These are phyloP conservation scores for Rhipidocladum racemiflorum DNA, from an alignment of 176 grass and related monocot genomes.

Conservation along the genomic window DNA sequence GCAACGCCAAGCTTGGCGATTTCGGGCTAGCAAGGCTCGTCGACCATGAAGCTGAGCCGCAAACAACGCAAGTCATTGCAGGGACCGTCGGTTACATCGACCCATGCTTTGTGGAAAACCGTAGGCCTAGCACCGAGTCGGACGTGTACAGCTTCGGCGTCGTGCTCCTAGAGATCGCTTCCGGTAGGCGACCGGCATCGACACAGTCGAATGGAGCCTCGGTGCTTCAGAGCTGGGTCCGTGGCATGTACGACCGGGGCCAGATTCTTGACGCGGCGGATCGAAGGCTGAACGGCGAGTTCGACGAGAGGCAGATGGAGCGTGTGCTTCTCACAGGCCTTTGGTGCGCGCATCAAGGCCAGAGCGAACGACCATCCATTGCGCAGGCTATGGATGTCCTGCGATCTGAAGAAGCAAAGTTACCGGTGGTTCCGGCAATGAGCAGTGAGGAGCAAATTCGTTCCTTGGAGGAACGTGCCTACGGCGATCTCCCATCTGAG, in stretches of 20 bases:
- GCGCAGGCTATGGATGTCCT: background rate
- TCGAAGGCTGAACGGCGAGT: background rate
- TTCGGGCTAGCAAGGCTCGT: conserved; percentile 17
- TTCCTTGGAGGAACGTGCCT: background rate
- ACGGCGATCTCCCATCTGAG: background rate
- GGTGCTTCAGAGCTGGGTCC: background rate
- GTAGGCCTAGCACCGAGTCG: background rate
- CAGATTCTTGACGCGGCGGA: background rate
- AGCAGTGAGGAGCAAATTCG: background rate
- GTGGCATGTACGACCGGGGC: background rate
- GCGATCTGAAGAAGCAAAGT: background rate
- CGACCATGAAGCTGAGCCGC: background rate
- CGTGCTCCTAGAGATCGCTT: conserved; percentile 8
- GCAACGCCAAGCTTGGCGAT: conserved; percentile 25
- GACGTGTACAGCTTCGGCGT: conserved; percentile 10
- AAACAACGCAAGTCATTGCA: background rate
- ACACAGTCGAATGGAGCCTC: background rate
- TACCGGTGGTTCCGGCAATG: background rate
- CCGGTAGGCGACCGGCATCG: background rate
- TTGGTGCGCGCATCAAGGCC: background rate
- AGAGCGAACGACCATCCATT: background rate
- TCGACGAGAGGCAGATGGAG: background rate
- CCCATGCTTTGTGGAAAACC: background rate
- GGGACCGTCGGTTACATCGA: conserved; percentile 15
- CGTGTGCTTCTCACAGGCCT: too few species aligned